These are phyloP conservation scores for Mycocentrospora acerina DNA, from an alignment of 2,329 filamentous ascomycete genomes.

Conservation along the genomic window DNA sequence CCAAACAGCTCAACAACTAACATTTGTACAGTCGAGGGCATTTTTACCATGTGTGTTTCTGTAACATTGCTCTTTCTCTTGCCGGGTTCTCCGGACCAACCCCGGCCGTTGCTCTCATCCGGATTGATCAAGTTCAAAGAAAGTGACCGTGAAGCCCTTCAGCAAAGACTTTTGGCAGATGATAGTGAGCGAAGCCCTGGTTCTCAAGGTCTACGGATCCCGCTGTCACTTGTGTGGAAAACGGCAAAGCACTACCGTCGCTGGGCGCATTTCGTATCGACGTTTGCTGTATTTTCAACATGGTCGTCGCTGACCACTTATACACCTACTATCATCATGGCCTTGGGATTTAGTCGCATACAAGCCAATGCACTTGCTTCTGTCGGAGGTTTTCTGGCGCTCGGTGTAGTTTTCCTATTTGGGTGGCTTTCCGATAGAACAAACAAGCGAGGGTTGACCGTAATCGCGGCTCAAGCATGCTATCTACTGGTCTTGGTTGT, in stretches of 20 bases:
- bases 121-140: slow-evolving; percentile 45
- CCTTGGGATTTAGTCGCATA: slow-evolving; percentile 50
- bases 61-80: slow-evolving; percentile 46
- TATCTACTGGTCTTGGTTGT: slow-evolving; percentile 52
- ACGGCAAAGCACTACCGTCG: slow-evolving; percentile 49
- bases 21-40: slow-evolving; percentile 43
- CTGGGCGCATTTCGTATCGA: slow-evolving; percentile 51
- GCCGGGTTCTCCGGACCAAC: slow-evolving; percentile 47
- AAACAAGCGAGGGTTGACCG: slow-evolving; percentile 46
- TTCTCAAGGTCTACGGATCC: slow-evolving; percentile 42
- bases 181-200: slow-evolving; percentile 35
- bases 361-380: slow-evolving; percentile 52
- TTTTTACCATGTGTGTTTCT: slow-evolving; percentile 47
- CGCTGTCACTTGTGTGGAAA: slow-evolving; percentile 44
- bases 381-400: slow-evolving; percentile 45
- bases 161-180: slow-evolving; percentile 39
- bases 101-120: slow-evolving; percentile 42
- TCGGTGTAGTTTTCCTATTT: slow-evolving; percentile 53
- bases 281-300: slow-evolving; percentile 55
- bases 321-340: slow-evolving; percentile 48
- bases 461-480: slow-evolving; percentile 48
- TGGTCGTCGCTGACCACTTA: slow-evolving; percentile 57
- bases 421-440: slow-evolving; percentile 53
- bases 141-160: slow-evolving; percentile 38
- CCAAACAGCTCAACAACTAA: background rate